A percentile compares a stretch with the other conserved stretches of the same genome.
phyloP scores from a whole-genome alignment of 179 eudicot genomes.

The Silene noctiflora region DNA sequence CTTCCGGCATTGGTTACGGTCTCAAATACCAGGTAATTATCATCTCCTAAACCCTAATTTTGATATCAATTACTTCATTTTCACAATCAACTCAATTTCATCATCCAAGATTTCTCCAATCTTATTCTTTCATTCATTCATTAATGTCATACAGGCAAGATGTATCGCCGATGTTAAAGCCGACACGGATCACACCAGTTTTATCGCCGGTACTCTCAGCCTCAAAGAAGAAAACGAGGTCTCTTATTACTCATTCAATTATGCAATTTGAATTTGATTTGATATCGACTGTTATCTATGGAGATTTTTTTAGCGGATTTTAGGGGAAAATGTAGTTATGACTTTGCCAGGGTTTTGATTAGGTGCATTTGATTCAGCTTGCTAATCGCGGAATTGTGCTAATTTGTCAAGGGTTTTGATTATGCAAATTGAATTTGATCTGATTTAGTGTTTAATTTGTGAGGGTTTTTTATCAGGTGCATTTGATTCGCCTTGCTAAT shows the following conservation, averaged over 20 bases:
- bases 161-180: conserved; percentile 97
- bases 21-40: conserved; percentile 75
- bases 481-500: conserved; percentile 75
- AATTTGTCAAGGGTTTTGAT: not conserved
- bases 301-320: not conserved
- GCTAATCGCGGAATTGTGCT: conserved; percentile 27
- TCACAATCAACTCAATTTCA: not conserved
- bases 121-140: not conserved
- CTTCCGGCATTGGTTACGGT: conserved; percentile 88
- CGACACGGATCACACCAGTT: conserved; percentile 93
- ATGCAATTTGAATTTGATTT: not conserved
- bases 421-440: not conserved
- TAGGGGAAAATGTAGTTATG: not conserved
- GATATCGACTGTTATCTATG: not conserved
- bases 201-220: conserved; percentile 90
- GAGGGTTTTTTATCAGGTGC: conserved; percentile 49
- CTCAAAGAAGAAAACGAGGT: conserved; percentile 99
- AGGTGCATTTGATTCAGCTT: conserved; percentile 84
- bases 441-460: not conserved
- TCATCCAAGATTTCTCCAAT: not conserved
- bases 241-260: not conserved
- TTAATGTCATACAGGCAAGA: conserved; percentile 53
- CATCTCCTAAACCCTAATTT: conserved; percentile 30
- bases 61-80: not conserved
- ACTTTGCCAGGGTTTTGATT: conserved; percentile 10